These are phyloP conservation scores for Syzygium grande DNA, from an alignment of 345 rosid genomes.

Conservation along the genomic window DNA sequence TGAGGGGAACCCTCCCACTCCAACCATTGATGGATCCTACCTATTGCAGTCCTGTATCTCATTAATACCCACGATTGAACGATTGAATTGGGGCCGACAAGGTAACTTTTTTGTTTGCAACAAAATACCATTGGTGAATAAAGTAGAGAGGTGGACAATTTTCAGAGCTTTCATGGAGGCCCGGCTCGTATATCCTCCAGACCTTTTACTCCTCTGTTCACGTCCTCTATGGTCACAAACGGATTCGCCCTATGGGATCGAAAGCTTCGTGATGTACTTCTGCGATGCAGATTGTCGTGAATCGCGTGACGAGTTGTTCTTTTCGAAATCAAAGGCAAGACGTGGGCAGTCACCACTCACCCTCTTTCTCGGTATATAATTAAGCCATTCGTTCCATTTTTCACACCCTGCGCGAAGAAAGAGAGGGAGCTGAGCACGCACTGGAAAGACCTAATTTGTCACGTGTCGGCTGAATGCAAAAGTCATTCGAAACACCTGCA, in stretches of 20 bases:
- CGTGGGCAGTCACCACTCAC: background rate
- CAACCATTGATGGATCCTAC: background rate
- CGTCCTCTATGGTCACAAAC: background rate
- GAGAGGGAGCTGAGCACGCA: background rate
- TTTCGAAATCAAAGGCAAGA: background rate
- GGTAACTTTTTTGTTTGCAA: background rate
- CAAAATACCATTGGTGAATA: background rate
- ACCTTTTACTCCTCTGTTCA: background rate
- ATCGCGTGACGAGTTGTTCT: background rate
- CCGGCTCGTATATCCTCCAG: background rate
- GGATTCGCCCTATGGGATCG: background rate
- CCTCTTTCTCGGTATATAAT: background rate
- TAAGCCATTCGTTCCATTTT: background rate
- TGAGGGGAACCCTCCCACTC: background rate
- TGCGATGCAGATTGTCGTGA: background rate
- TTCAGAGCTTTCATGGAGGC: background rate
- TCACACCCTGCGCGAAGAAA: background rate
- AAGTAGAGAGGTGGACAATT: background rate
- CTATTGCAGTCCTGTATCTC: background rate
- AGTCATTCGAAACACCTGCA: background rate
- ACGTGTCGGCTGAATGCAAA: background rate
- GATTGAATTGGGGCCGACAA: background rate
- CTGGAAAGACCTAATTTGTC: background rate
- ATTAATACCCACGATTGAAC: background rate
- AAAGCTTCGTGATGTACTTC: background rate